phyloP scores from a whole-genome alignment of 2,329 filamentous ascomycete species.

The Alternaria sp. region DNA sequence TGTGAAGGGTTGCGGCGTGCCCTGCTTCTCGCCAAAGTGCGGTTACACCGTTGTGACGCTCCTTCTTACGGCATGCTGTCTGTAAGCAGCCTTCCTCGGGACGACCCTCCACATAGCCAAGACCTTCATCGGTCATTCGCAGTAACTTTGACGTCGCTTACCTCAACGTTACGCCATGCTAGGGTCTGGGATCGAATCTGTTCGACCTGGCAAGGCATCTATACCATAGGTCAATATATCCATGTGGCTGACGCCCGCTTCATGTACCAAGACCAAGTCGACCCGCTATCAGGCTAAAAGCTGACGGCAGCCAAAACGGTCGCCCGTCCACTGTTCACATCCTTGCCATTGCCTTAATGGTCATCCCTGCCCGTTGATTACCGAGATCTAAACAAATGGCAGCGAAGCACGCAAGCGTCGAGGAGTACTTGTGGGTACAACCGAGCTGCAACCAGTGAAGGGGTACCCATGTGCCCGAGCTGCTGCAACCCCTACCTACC shows the following conservation, averaged over 20 bases:
- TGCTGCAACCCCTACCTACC: constrained; percentile 20
- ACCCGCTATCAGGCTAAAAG: constrained; percentile 37
- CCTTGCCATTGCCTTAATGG: constrained; percentile 22
- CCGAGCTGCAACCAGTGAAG: constrained; percentile 16
- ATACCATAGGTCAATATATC: constrained; percentile 31
- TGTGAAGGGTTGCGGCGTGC: background rate
- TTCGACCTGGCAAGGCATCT: constrained; percentile 15
- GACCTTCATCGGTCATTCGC: constrained; percentile 8
- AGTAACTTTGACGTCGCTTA: constrained; percentile 18
- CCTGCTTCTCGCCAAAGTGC: background rate
- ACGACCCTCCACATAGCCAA: constrained; percentile 30
- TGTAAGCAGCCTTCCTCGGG: constrained; percentile 37
- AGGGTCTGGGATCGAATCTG: constrained; percentile 24
- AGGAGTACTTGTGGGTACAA: constrained; percentile 38
- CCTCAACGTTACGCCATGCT: constrained; percentile 15
- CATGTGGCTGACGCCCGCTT: constrained; percentile 27
- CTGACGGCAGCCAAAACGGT: constrained; percentile 25
- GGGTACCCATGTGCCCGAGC: constrained; percentile 26
- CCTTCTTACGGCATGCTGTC: constrained; percentile 12
- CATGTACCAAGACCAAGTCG: constrained; percentile 21
- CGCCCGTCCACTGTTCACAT: constrained; percentile 23
- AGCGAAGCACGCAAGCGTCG: constrained; percentile 14
- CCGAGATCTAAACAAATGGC: constrained; percentile 28
- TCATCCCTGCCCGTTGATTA: constrained; percentile 20
- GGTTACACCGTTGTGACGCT: background rate